Conservation (phyloP, 176 grass and related monocot genomes). For the Eleusine indica region DNA sequence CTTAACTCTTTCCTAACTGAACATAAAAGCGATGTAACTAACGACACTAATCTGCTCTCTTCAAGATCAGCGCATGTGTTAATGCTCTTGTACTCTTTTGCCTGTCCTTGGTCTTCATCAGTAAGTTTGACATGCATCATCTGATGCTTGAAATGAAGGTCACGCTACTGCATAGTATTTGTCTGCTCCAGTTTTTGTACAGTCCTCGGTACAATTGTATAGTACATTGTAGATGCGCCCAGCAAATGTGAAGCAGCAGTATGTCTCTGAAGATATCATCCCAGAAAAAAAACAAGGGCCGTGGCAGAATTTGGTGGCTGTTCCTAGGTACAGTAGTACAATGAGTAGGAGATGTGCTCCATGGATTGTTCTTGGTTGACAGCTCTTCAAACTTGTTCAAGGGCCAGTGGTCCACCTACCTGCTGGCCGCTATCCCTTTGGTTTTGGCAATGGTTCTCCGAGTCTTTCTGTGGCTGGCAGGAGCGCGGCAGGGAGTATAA, state of each 20-base stretch:
- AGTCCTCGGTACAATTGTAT: neutral
- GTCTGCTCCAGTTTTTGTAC: conserved; percentile 23
- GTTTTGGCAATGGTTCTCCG: conserved; percentile 37
- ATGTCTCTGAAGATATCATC: conserved; percentile 38
- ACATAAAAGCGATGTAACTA: neutral
- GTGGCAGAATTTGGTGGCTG: conserved; percentile 19
- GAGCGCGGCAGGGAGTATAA: conserved; percentile 3
- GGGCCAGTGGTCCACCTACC: conserved; percentile 42
- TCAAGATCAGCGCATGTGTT: conserved; percentile 22
- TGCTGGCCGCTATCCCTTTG: neutral
- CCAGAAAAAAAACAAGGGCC: conserved; percentile 16
- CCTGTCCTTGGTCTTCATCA: conserved; percentile 32
- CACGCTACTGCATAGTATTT: neutral
- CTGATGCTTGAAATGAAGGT: conserved; percentile 41
- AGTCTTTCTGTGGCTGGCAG: conserved; percentile 44
- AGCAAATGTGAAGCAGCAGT: conserved; percentile 24
- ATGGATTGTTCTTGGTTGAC: conserved; percentile 55
- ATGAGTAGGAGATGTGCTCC: conserved; percentile 37
- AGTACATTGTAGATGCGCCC: conserved; percentile 1
- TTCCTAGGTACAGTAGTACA: conserved; percentile 11
- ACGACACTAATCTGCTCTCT: conserved; percentile 25
- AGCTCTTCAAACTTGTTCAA: conserved; percentile 25
- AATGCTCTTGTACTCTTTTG: conserved; percentile 34
- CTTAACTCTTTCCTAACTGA: neutral
- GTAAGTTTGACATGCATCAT: conserved; percentile 33